Evolutionary conservation across 1,284 basidiomycete species (phyloP).

Genomic region (Trichosporon inkin): DNA sequence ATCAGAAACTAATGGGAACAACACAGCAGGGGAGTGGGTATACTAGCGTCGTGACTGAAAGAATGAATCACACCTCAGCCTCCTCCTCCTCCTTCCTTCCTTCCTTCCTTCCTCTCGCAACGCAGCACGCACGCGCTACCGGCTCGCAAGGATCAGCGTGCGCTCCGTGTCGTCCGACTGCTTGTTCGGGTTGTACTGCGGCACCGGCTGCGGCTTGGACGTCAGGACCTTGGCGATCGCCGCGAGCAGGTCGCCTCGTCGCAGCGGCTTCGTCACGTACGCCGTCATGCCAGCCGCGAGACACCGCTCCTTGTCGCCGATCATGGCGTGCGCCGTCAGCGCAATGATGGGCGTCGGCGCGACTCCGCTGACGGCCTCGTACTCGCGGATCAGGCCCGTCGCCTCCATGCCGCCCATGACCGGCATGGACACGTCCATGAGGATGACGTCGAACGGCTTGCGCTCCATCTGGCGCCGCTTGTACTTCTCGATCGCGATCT

Average conservation of each 20-base stretch:
- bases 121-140: neutral
- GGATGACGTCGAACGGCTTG: slow-evolving; percentile 77
- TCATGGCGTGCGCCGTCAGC: slow-evolving; percentile 74
- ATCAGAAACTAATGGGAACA: too few species aligned
- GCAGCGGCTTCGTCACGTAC: slow-evolving; percentile 28
- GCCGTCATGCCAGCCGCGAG: slow-evolving; percentile 66
- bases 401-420: slow-evolving; percentile 63
- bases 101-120: too few species aligned
- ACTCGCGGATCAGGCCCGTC: slow-evolving; percentile 56
- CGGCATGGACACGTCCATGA: slow-evolving; percentile 98
- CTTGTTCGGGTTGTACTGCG: slow-evolving; percentile 8
- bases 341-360: slow-evolving; percentile 88
- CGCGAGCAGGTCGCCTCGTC: slow-evolving; percentile 46
- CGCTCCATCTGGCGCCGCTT: slow-evolving; percentile 35
- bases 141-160: slow-evolving; percentile 20
- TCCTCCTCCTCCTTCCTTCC: too few species aligned
- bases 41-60: too few species aligned
- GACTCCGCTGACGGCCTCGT: slow-evolving; percentile 70
- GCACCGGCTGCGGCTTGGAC: slow-evolving; percentile 18
- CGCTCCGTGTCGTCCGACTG: slow-evolving; percentile 17
- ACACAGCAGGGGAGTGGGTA: too few species aligned
- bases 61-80: too few species aligned
- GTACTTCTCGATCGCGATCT: slow-evolving; percentile 53
- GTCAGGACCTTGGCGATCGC: slow-evolving; percentile 47
- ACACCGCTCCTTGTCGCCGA: slow-evolving; percentile 90